Percentiles rank a stretch among this genome's conserved stretches.
Conservation (phyloP, 345 rosid species). For the Linum usitatissimum region DNA sequence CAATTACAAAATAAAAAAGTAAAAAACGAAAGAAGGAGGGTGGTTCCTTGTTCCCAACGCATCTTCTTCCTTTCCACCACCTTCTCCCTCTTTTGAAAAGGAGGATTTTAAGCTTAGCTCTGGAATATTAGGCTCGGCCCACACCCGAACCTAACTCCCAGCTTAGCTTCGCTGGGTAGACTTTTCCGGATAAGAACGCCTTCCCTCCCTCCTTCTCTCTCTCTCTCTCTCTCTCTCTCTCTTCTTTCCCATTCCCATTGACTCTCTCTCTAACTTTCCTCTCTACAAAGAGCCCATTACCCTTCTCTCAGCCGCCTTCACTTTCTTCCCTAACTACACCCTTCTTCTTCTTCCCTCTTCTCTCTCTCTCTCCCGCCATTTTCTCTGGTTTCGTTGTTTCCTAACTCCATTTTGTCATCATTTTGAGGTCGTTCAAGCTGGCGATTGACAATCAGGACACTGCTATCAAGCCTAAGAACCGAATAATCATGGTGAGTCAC, state of each 20-base stretch:
- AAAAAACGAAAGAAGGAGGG: constrained; percentile 3
- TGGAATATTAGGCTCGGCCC: neutral
- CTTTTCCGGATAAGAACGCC: constrained; percentile 1
- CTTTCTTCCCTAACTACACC: neutral
- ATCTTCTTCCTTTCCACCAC: neutral
- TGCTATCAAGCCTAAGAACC: constrained; percentile 60
- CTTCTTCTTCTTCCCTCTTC: constrained; percentile 11
- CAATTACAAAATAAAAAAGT: neutral
- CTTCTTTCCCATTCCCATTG: neutral
- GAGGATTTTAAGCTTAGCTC: neutral
- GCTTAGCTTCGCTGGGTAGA: neutral
- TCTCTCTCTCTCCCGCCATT: neutral
- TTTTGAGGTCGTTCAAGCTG: constrained; percentile 36
- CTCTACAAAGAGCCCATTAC: neutral
- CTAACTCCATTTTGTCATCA: constrained; percentile 4
- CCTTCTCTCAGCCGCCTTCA: constrained; percentile 18
- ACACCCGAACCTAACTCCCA: neutral
- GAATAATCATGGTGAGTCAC: constrained; percentile 61
- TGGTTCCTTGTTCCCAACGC: constrained; percentile 4
- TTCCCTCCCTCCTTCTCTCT: neutral
- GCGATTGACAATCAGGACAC: constrained; percentile 75
- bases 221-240: neutral
- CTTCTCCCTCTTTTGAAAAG: neutral
- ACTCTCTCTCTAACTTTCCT: neutral
- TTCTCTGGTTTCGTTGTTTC: neutral